Base-by-base conservation (phyloP, 768 basidiomycete species). In the Agaricus bisporus region DNA sequence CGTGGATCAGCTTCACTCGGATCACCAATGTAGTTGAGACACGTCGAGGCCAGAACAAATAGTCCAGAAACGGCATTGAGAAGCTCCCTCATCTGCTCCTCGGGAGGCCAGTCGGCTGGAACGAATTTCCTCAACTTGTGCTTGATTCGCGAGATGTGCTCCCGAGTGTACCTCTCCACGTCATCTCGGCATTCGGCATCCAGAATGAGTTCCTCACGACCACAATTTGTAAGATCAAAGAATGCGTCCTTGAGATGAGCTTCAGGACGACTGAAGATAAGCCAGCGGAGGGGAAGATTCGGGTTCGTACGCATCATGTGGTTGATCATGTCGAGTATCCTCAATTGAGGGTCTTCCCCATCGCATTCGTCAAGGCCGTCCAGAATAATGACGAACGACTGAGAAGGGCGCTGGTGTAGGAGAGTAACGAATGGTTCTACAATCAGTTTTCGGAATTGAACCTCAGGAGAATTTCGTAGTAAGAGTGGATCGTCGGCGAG, bases 321-420 rank as follows among this genome's bases (percentile, higher is more conserved):
- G 17, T 5, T 22, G 26, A 50, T 32, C 26, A 42, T n/a, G 5
- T 17, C 29, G 15, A 49, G 15, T 8, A 48, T 32, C 28, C 48
- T 38, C 26, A 26, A 6, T 18, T 55, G 54, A 7, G 38, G 7
- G 7, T 42, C 18, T 20, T 42, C 38, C 15, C 47, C 54, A 4
- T 41, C n/a, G 39, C 54, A 55, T 29, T 55, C 54, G 29, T 55
- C 46, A 4, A 55, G 29, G 14, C 47, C 47, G 25, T 55, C 47
- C 6, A 55, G 17, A 1, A 55, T 32, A 8, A 55, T 17, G 9
- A 55, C 14, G 17, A 42, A 4, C 11, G 32, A 11, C 8, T 32
- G 10, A 6, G n/a, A 20, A 25, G 18, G 26, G 5, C 17, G 17
- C 17, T 36, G 29, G 25, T 5, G 25, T 28, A 26, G 44, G 11